Percentiles rank a stretch among this genome's conserved stretches.
Evolutionary conservation across 768 basidiomycete species (phyloP).

Genomic region (Sporobolomyces phaffii): DNA sequence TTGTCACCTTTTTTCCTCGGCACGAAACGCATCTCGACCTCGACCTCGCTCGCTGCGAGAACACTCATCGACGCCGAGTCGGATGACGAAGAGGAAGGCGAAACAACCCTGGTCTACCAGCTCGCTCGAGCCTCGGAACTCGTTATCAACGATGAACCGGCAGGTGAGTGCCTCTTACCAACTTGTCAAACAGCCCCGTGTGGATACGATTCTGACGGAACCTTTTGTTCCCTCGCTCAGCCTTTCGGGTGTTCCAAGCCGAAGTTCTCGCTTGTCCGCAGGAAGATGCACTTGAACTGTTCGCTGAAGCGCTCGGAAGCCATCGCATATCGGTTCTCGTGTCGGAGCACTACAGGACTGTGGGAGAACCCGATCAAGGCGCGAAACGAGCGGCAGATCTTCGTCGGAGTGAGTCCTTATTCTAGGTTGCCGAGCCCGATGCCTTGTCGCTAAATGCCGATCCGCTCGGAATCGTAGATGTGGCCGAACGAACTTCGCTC

Average conservation of each 20-base stretch:
- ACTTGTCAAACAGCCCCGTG: no score
- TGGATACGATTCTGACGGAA: no score
- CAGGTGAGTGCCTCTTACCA: no score
- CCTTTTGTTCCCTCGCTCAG: background rate
- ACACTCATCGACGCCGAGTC: slow-evolving; percentile 61
- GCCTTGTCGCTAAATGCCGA: no score
- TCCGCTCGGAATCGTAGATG: no score
- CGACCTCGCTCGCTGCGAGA: slow-evolving; percentile 43
- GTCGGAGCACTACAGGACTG: slow-evolving; percentile 61
- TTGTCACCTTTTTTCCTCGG: slow-evolving; percentile 66
- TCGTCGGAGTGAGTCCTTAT: background rate
- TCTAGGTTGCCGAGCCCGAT: no score
- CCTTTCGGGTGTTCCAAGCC: slow-evolving; percentile 32
- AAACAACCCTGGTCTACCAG: slow-evolving; percentile 26
- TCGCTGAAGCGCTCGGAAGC: slow-evolving; percentile 73
- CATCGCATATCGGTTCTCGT: slow-evolving; percentile 65
- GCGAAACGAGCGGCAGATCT: slow-evolving; percentile 24
- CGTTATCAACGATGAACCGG: slow-evolving; percentile 79
- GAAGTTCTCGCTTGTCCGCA: slow-evolving; percentile 53
- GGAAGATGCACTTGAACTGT: slow-evolving; percentile 84
- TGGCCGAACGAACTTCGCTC: slow-evolving; percentile 47
- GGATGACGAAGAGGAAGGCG: slow-evolving; percentile 58
- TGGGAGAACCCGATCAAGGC: background rate
- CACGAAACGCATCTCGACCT: slow-evolving; percentile 55
- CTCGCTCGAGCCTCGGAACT: slow-evolving; percentile 50